A percentile compares a stretch with the other conserved stretches of the same genome.
Evolutionary conservation across 305 asterid species (phyloP).

Genomic region (Fraxinus platypoda): DNA sequence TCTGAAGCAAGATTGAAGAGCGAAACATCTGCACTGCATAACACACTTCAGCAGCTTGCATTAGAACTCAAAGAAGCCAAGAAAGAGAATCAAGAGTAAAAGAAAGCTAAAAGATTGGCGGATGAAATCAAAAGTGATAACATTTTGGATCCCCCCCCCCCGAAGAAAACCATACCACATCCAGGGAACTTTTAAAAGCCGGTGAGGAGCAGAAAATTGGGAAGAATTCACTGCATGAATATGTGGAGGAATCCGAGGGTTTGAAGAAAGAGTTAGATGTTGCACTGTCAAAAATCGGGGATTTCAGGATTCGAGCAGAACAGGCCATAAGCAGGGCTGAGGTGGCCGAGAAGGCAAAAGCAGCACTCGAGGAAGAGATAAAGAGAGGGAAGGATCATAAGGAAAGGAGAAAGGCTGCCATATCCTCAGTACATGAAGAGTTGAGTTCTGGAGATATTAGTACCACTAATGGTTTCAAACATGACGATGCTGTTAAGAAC

Average conservation of each 20-base stretch:
- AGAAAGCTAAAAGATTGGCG: constrained; percentile 24
- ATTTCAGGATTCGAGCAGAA: constrained; percentile 38
- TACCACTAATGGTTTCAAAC: background rate
- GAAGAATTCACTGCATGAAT: background rate
- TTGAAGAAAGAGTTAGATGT: constrained; percentile 30
- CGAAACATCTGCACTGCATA: constrained; percentile 42
- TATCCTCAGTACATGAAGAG: constrained; percentile 31
- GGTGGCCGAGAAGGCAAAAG: constrained; percentile 34
- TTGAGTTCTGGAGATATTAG: constrained; percentile 15
- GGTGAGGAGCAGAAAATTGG: background rate
- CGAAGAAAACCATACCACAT: background rate
- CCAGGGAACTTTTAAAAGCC: background rate
- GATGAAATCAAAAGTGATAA: constrained; percentile 19
- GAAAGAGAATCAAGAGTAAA: constrained; percentile 31
- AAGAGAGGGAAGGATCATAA: constrained; percentile 31
- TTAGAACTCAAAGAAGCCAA: constrained; percentile 47
- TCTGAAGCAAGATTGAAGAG: constrained; percentile 42
- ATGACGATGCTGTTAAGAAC: constrained; percentile 2
- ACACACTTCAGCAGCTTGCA: constrained; percentile 52
- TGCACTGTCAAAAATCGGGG: constrained; percentile 24
- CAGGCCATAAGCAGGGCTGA: constrained; percentile 53
- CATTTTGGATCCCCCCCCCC: background rate
- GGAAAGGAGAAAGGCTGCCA: constrained; percentile 30
- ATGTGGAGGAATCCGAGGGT: background rate
- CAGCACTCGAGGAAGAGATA: constrained; percentile 32